A percentile compares a stretch with the other conserved stretches of the same genome.
phyloP scores from a whole-genome alignment of 129 eudicot species.

The Pulicaria dysenterica region DNA sequence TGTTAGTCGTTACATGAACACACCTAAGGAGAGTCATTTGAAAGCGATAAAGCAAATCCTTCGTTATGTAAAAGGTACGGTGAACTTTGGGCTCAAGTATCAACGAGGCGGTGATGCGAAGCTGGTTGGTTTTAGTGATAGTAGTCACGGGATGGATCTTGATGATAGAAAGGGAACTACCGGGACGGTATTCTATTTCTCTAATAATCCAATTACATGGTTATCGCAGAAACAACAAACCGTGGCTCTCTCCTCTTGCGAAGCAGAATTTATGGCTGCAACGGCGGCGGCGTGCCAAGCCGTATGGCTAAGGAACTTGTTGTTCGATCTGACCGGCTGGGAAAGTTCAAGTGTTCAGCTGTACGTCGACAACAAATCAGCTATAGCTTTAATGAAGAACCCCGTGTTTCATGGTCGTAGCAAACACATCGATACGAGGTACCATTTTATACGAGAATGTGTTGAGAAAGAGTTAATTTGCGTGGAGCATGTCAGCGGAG shows the following conservation, averaged over 20 bases:
- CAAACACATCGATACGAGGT: neutral
- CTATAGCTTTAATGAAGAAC: no score
- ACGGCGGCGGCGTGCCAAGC: no score
- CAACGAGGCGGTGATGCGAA: neutral
- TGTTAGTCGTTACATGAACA: neutral
- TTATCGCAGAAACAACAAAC: neutral
- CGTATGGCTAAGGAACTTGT: no score
- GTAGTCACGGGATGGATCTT: neutral
- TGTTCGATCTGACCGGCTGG: neutral
- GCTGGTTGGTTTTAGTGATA: neutral
- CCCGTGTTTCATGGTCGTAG: neutral
- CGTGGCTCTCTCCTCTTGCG: neutral
- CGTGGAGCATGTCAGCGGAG: no score
- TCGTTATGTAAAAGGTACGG: neutral
- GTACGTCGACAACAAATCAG: neutral
- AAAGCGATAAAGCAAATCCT: neutral
- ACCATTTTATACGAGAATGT: neutral
- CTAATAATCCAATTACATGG: neutral
- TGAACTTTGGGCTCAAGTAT: neutral
- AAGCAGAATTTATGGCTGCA: no score
- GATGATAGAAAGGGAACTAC: neutral
- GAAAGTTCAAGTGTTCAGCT: neutral
- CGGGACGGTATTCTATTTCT: neutral
- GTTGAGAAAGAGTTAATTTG: neutral
- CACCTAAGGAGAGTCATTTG: neutral